Conservation (phyloP, 495 filamentous ascomycete genomes). For the Neurospora discreta region DNA sequence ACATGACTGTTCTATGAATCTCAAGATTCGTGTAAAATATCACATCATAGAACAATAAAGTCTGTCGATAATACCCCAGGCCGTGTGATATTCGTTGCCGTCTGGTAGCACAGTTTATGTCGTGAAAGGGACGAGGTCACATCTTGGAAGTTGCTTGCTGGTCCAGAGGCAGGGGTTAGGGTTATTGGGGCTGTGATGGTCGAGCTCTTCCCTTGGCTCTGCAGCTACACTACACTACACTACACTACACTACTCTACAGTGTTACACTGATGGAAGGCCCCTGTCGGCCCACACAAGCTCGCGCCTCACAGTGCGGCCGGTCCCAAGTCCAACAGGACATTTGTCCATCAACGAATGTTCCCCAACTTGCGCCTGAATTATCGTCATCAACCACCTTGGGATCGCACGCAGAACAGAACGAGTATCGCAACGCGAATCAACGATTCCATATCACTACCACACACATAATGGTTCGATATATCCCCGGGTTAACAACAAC, state of each 20-base stretch:
- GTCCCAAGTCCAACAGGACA: background rate
- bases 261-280: background rate
- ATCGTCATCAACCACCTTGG: background rate
- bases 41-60: background rate
- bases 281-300: background rate
- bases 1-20: background rate
- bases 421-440: background rate
- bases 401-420: background rate
- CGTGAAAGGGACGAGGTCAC: background rate
- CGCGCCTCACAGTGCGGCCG: background rate
- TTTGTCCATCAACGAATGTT: background rate
- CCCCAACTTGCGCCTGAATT: background rate
- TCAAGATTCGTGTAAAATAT: background rate
- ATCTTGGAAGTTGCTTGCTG: background rate
- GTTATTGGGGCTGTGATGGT: background rate
- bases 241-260: no score
- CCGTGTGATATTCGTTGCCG: background rate
- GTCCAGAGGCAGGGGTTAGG: background rate
- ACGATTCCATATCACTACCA: background rate
- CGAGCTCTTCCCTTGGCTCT: background rate
- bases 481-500: slow-evolving; percentile 8
- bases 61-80: background rate
- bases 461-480: slow-evolving; percentile 17
- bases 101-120: background rate
- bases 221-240: background rate